Conservation (phyloP, 1,284 basidiomycete genomes). For the Melampsora americana region DNA sequence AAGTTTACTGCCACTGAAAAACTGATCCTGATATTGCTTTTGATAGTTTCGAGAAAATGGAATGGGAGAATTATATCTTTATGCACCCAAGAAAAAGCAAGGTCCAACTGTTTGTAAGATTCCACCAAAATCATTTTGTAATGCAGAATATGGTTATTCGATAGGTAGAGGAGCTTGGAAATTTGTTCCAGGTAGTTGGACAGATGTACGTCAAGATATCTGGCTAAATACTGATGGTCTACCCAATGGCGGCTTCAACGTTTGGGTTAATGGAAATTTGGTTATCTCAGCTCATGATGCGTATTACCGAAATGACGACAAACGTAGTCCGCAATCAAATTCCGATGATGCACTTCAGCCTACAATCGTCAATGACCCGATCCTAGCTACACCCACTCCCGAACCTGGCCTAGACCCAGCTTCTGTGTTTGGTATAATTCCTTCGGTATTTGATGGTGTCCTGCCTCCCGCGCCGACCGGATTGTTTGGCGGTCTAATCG, state of each 20-base stretch:
- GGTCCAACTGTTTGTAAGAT: slow-evolving; percentile 43
- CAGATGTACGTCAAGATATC: slow-evolving; percentile 46
- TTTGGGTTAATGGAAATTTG: slow-evolving; percentile 39
- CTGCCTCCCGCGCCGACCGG: neutral
- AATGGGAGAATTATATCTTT: slow-evolving; percentile 62
- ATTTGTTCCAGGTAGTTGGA: slow-evolving; percentile 45
- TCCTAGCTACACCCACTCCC: neutral
- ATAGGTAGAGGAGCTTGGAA: slow-evolving; percentile 47
- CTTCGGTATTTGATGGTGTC: neutral
- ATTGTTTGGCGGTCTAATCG: too few species aligned
- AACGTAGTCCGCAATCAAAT: neutral
- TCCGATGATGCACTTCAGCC: neutral
- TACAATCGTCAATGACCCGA: neutral
- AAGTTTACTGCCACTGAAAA: neutral
- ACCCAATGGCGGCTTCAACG: slow-evolving; percentile 32
- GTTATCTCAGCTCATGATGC: neutral
- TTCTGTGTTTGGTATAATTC: neutral
- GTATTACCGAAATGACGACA: neutral
- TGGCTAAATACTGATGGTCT: slow-evolving; percentile 44
- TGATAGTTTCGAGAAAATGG: slow-evolving; percentile 46
- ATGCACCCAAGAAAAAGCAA: slow-evolving; percentile 47
- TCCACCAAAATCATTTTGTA: slow-evolving; percentile 45
- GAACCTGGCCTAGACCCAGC: neutral
- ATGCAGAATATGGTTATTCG: slow-evolving; percentile 47
- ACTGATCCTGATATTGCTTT: neutral